Evolutionary conservation across 805 yeast genomes (phyloP).

Genomic region (Lachancea cidri): DNA sequence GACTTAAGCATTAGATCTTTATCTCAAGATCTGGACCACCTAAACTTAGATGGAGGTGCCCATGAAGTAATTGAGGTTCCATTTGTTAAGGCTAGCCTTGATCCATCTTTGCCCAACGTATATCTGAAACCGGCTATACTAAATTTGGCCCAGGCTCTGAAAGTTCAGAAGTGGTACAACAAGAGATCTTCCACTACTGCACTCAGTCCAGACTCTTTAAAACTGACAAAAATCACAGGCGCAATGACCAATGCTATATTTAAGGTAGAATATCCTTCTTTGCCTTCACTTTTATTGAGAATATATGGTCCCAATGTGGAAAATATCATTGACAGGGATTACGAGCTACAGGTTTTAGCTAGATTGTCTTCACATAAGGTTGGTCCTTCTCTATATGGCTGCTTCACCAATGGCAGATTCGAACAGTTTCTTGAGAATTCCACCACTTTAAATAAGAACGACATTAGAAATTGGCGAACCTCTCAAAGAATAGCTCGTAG

Average conservation of each 20-base stretch:
- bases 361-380: conserved; percentile 72
- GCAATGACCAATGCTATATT: conserved; percentile 92
- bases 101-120: conserved; percentile 73
- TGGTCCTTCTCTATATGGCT: conserved; percentile 86
- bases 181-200: conserved; percentile 34
- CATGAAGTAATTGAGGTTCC: conserved; percentile 36
- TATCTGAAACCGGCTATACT: conserved; percentile 80
- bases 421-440: conserved; percentile 90
- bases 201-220: conserved; percentile 40
- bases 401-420: conserved; percentile 86
- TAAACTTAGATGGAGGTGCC: conserved; percentile 4
- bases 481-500: conserved; percentile 87
- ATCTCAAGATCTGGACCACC: conserved; percentile 1
- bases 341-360: conserved; percentile 66
- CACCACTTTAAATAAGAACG: conserved; percentile 63
- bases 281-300: conserved; percentile 65
- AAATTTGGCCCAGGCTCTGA: conserved; percentile 54
- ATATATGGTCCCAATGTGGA: conserved; percentile 88
- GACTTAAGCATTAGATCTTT: background rate
- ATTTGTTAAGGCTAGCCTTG: conserved; percentile 54
- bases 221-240: conserved; percentile 70
- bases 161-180: conserved; percentile 72
- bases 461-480: conserved; percentile 69
- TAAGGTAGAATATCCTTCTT: conserved; percentile 58
- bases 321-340: conserved; percentile 77